These are phyloP conservation scores for Podospora pseudopauciseta DNA, from an alignment of 495 filamentous ascomycete genomes.

Conservation along the genomic window DNA sequence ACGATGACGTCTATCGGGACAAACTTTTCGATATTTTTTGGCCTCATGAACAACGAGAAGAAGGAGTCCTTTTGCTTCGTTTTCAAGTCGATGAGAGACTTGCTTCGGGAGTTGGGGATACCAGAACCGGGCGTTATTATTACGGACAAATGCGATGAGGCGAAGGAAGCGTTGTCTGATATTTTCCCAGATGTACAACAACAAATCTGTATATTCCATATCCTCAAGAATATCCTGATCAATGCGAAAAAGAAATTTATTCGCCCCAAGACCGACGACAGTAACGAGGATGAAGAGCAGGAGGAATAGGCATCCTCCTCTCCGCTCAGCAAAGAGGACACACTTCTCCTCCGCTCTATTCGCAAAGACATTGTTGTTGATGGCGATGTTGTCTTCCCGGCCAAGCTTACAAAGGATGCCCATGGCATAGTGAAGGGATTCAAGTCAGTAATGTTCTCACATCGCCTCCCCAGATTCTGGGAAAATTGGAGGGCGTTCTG, in stretches of 20 bases:
- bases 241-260: background rate
- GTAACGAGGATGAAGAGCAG: background rate
- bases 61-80: conserved; percentile 1
- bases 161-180: background rate
- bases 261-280: background rate
- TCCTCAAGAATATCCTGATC: conserved; percentile 1
- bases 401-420: background rate
- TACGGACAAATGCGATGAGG: background rate
- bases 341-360: background rate
- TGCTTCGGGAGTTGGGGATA: background rate
- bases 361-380: background rate
- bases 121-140: background rate
- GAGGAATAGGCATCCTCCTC: background rate
- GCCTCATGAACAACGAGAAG: background rate
- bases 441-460: background rate
- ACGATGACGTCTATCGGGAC: background rate
- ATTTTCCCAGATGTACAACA: conserved; percentile 1
- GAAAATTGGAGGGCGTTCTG: background rate
- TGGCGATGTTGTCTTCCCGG: background rate
- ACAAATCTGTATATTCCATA: conserved; percentile 2
- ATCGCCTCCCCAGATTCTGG: background rate
- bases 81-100: background rate
- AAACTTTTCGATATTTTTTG: conserved; percentile 1
- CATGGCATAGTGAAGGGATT: background rate
- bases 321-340: background rate